Evolutionary conservation across 139 green algal species (phyloP).

Genomic region (Coccomyxa sp.): DNA sequence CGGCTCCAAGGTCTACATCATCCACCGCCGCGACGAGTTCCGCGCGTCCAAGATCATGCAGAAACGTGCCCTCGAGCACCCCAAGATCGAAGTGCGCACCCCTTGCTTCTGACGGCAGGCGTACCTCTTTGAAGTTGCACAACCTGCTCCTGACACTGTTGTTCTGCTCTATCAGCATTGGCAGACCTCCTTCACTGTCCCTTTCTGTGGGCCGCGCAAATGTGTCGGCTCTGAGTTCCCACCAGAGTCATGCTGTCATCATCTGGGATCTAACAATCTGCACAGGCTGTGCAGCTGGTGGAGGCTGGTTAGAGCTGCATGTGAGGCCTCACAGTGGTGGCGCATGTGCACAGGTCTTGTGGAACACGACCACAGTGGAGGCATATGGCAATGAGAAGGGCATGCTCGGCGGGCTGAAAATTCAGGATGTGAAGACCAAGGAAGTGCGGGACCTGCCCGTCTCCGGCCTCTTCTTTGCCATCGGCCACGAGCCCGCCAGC

Average conservation of each 20-base stretch:
- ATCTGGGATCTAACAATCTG: too few relatives aligned
- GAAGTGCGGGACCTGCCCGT: slow-evolving; percentile 40
- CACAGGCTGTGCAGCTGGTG: too few relatives aligned
- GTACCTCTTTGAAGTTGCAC: neutral
- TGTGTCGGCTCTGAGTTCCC: neutral
- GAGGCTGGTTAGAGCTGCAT: too few relatives aligned
- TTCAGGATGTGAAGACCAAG: slow-evolving; percentile 57
- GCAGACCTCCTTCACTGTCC: neutral
- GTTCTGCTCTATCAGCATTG: neutral
- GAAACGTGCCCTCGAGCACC: slow-evolving; percentile 62
- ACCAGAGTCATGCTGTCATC: neutral
- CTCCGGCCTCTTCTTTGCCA: slow-evolving; percentile 87
- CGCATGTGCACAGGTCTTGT: slow-evolving; percentile 33
- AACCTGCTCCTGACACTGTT: neutral
- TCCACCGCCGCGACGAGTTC: slow-evolving; percentile 79
- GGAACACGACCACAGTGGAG: slow-evolving; percentile 59
- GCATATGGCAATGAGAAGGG: slow-evolving; percentile 65
- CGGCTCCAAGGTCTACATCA: slow-evolving; percentile 77
- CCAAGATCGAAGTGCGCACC: slow-evolving; percentile 69
- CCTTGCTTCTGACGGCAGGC: neutral
- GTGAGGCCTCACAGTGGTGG: too few relatives aligned
- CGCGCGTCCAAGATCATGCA: slow-evolving; percentile 76
- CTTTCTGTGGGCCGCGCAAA: neutral
- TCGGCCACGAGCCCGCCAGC: slow-evolving; percentile 83
- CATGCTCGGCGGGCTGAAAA: slow-evolving; percentile 52